Percentiles rank a stretch among this genome's conserved stretches.
These are phyloP conservation scores for Sonneratia alba DNA, from an alignment of 345 rosid species.

Conservation along the genomic window DNA sequence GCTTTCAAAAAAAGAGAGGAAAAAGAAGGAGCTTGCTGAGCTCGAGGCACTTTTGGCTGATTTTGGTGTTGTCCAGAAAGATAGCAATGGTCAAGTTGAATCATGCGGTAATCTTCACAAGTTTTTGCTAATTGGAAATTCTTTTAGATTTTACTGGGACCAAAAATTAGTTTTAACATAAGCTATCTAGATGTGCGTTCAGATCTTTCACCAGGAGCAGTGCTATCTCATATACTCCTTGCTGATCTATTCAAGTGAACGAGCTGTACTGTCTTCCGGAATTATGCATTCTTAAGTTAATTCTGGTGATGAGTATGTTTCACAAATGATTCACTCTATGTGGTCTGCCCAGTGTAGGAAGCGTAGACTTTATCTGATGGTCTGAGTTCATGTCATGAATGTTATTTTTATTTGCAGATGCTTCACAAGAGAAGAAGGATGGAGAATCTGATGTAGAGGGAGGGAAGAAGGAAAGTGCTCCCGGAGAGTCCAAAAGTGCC, in stretches of 20 bases:
- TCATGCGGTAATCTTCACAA: constrained; percentile 7
- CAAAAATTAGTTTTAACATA: not conserved
- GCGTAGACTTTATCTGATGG: no score
- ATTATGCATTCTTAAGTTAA: not conserved
- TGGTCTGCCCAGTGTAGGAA: no score
- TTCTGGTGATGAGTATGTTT: not conserved
- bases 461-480: constrained; percentile 38
- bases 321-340: no score
- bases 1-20: constrained; percentile 82
- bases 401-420: constrained; percentile 20
- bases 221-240: not conserved
- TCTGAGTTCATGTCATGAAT: not conserved
- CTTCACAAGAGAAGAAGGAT: constrained; percentile 34
- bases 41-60: constrained; percentile 86
- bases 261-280: not conserved
- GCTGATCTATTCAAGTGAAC: not conserved
- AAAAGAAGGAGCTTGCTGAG: constrained; percentile 84
- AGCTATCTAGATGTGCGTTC: not conserved
- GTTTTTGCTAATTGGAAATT: not conserved
- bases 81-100: constrained; percentile 41
- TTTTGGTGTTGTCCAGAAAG: constrained; percentile 44
- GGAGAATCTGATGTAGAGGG: constrained; percentile 27
- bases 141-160: not conserved
- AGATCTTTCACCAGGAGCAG: not conserved
- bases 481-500: constrained; percentile 43